Evolutionary conservation across 345 rosid genomes (phyloP).

Genomic region (Sonneratia alba): DNA sequence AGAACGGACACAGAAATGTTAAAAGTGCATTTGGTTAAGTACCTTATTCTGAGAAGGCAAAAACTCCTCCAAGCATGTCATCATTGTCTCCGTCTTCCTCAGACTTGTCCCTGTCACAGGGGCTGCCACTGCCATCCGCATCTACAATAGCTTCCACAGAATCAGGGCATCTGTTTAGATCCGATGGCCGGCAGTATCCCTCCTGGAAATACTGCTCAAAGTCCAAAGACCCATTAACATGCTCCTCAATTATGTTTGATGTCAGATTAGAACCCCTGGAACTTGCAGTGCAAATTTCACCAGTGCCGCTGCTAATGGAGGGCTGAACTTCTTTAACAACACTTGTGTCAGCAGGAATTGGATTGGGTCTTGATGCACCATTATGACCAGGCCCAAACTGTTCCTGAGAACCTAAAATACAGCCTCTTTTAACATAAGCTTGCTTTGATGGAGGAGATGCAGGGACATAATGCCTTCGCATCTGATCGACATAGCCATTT

Average conservation of each 20-base stretch:
- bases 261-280: constrained; percentile 61
- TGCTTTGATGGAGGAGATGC: constrained; percentile 26
- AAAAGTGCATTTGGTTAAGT: constrained; percentile 5
- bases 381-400: constrained; percentile 22
- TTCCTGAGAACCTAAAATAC: constrained; percentile 28
- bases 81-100: constrained; percentile 71
- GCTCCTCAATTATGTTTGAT: constrained; percentile 48
- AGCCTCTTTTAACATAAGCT: constrained; percentile 24
- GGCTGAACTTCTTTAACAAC: constrained; percentile 32
- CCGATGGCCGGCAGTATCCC: constrained; percentile 39
- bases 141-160: constrained; percentile 29
- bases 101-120: constrained; percentile 48
- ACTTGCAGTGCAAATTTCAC: constrained; percentile 50
- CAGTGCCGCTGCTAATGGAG: constrained; percentile 34
- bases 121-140: constrained; percentile 35
- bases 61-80: constrained; percentile 87
- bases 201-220: constrained; percentile 70
- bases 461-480: constrained; percentile 28
- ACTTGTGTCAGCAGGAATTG: constrained; percentile 42
- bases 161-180: constrained; percentile 20
- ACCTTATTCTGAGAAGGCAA: constrained; percentile 95
- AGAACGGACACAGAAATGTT: background rate
- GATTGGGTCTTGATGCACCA: constrained; percentile 27
- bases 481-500: constrained; percentile 17
- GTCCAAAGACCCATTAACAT: constrained; percentile 37